These are phyloP conservation scores for Hemileia vastatrix DNA, from an alignment of 1,284 basidiomycete genomes.

Conservation along the genomic window DNA sequence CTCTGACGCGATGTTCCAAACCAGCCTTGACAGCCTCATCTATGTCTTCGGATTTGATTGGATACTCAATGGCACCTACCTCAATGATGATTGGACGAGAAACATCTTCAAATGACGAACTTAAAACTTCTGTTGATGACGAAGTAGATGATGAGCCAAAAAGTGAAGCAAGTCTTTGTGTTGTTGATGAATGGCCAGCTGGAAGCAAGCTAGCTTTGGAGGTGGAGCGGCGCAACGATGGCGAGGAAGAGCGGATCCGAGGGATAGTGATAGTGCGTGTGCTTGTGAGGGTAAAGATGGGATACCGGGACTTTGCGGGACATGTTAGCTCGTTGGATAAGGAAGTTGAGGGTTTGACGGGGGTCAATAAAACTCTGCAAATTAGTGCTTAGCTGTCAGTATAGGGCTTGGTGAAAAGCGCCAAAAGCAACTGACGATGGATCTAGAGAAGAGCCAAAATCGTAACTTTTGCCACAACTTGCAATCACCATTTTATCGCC, in stretches of 20 bases:
- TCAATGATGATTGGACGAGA: conserved; percentile 2
- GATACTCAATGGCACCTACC: neutral
- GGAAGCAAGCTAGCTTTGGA: no score
- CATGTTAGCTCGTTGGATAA: conserved; percentile 14
- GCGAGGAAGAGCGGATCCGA: conserved; percentile 5
- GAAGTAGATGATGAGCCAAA: conserved; percentile 3
- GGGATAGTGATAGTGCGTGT: neutral
- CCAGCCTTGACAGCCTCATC: conserved; percentile 9
- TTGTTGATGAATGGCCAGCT: neutral
- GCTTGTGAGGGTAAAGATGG: conserved; percentile 5
- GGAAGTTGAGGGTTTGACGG: conserved; percentile 13
- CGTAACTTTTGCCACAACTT: neutral
- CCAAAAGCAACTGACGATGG: neutral
- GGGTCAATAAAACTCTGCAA: neutral
- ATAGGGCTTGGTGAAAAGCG: neutral
- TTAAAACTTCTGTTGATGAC: neutral
- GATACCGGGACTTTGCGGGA: conserved; percentile 5
- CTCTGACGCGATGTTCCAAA: conserved; percentile 6
- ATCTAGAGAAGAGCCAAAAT: neutral
- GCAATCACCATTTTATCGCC: conserved; percentile 13
- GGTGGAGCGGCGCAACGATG: no score
- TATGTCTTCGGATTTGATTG: neutral
- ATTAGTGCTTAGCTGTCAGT: neutral
- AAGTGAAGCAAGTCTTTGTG: conserved; percentile 21
- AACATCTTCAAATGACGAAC: no score